These are phyloP conservation scores for Penicillium bialowiezense DNA, from an alignment of 495 filamentous ascomycete species.

Conservation along the genomic window DNA sequence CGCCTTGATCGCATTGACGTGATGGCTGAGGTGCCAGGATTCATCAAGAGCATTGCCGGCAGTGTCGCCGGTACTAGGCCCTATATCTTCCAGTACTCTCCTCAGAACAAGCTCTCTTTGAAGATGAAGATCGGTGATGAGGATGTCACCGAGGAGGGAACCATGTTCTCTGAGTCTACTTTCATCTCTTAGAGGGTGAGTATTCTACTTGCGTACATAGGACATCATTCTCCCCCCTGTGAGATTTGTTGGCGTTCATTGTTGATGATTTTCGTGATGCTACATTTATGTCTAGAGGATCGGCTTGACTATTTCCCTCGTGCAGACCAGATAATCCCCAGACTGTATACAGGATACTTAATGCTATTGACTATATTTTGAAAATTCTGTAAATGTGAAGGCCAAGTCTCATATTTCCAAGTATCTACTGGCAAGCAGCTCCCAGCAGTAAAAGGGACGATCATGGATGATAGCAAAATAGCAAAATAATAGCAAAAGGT, in stretches of 20 bases:
- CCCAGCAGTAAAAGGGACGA: too few species aligned
- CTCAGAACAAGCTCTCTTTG: constrained; percentile 60
- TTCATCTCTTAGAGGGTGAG: constrained; percentile 67
- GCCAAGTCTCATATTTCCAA: not conserved
- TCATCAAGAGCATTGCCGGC: constrained; percentile 89
- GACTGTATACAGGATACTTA: constrained; percentile 37
- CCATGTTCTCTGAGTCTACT: constrained; percentile 78
- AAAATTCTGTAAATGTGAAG: not conserved
- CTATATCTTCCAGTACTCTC: constrained; percentile 91
- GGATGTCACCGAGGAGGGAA: constrained; percentile 72
- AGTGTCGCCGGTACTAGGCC: constrained; percentile 86
- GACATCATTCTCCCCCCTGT: constrained; percentile 20
- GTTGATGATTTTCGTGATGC: constrained; percentile 20
- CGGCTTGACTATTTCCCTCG: constrained; percentile 11
- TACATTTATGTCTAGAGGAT: constrained; percentile 23
- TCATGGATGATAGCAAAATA: too few species aligned
- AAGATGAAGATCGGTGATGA: constrained; percentile 81
- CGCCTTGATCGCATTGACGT: constrained; percentile 85
- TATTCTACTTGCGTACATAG: constrained; percentile 33
- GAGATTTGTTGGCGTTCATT: constrained; percentile 18
- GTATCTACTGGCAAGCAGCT: too few species aligned
- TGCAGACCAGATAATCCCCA: constrained; percentile 30
- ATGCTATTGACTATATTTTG: constrained; percentile 31
- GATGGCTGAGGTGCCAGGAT: constrained; percentile 92
- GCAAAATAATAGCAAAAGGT: too few species aligned